phyloP scores from a whole-genome alignment of 768 basidiomycete species.

The Mrakia hoshinonis region DNA sequence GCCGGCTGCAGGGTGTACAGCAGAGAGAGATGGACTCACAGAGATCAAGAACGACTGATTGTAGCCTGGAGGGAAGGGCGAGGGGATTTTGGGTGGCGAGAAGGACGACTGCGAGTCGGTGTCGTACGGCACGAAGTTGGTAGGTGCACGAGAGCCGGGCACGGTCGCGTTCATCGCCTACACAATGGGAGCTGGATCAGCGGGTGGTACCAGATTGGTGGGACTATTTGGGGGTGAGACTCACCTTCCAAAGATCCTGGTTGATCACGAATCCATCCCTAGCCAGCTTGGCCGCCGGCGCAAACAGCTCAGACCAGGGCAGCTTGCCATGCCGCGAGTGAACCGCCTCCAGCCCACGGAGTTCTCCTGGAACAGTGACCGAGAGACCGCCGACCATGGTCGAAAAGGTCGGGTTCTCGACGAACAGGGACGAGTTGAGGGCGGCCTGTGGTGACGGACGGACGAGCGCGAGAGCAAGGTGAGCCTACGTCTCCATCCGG shows the following conservation, averaged over 20 bases:
- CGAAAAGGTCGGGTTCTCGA: constrained; percentile 45
- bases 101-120: neutral
- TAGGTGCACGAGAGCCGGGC: constrained; percentile 18
- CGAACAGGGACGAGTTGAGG: constrained; percentile 26
- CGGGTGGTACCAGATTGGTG: no score
- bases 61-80: neutral
- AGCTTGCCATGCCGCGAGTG: constrained; percentile 73
- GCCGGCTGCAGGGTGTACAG: neutral
- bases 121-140: constrained; percentile 22
- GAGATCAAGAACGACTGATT: constrained; percentile 24
- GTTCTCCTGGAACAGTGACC: constrained; percentile 84
- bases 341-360: constrained; percentile 68
- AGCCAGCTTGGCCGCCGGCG: constrained; percentile 67
- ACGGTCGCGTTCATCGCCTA: constrained; percentile 24
- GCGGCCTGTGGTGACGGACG: constrained; percentile 6
- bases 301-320: constrained; percentile 67
- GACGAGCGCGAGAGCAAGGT: neutral
- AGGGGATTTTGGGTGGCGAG: neutral
- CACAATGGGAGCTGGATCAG: neutral
- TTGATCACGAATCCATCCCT: constrained; percentile 48
- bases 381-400: constrained; percentile 69
- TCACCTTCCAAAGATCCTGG: constrained; percentile 31
- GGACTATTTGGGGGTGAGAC: no score
- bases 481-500: neutral
- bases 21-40: neutral